phyloP scores from a whole-genome alignment of 2,329 filamentous ascomycete species.

The Coleophoma cylindrospora region DNA sequence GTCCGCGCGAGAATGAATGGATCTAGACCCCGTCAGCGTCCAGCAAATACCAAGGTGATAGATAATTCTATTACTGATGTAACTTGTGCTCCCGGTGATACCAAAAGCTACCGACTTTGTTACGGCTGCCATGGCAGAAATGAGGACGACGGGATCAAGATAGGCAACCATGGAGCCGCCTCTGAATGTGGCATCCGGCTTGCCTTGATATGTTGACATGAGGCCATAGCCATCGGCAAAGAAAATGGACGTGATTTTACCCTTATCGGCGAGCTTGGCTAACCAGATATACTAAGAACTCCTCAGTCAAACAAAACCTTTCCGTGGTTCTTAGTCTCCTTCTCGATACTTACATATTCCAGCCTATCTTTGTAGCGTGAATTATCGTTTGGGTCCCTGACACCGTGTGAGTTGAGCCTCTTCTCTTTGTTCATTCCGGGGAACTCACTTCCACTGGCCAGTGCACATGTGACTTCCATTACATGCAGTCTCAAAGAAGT shows the following conservation, averaged over 20 bases:
- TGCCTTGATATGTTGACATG: background rate
- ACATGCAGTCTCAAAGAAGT: background rate
- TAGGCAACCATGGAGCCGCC: background rate
- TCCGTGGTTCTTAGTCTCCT: too few species aligned
- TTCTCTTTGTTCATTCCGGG: too few species aligned
- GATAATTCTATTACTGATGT: background rate
- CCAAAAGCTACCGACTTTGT: background rate
- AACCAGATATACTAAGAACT: background rate
- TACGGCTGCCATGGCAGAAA: background rate
- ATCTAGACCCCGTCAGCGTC: background rate
- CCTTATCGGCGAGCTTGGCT: background rate
- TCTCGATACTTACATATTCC: background rate
- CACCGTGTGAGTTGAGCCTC: too few species aligned
- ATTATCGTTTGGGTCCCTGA: background rate
- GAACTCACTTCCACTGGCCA: background rate
- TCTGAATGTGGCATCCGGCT: background rate
- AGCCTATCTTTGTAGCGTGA: background rate
- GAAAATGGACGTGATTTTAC: background rate
- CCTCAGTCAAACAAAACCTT: too few species aligned
- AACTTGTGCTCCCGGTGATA: background rate
- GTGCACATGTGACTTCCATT: background rate
- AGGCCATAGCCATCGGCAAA: background rate
- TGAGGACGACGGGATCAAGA: background rate
- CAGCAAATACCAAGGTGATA: too few species aligned
- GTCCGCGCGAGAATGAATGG: background rate